Conservation (phyloP, 2,329 filamentous ascomycete species). For the Diatrype stigma region DNA sequence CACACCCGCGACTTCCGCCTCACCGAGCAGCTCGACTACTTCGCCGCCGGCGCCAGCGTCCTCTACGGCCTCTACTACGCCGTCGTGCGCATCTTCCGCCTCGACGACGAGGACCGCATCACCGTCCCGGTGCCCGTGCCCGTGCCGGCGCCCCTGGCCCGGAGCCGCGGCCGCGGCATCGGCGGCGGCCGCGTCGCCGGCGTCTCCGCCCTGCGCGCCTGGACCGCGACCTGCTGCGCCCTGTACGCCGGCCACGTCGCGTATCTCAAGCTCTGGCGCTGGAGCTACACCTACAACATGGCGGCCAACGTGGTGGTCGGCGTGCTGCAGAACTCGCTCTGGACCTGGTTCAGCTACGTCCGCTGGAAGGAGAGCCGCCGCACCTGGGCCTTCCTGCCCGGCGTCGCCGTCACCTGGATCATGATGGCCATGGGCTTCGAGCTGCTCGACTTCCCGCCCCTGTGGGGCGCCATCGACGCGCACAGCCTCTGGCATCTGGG, state of each 20-base stretch:
- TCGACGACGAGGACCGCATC: too few species aligned
- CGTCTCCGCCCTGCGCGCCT: conserved; percentile 65
- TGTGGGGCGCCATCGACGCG: conserved; percentile 79
- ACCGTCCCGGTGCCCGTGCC: conserved; percentile 34
- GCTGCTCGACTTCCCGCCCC: conserved; percentile 86
- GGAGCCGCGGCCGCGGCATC: conserved; percentile 61
- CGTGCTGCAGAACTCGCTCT: conserved; percentile 74
- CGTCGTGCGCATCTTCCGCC: conserved; percentile 74
- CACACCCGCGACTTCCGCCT: conserved; percentile 80
- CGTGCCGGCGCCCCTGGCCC: conserved; percentile 72
- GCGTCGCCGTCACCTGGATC: conserved; percentile 87
- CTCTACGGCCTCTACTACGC: conserved; percentile 89
- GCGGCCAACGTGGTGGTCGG: conserved; percentile 84
- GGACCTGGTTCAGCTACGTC: conserved; percentile 77
- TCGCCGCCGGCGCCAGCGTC: conserved; percentile 83
- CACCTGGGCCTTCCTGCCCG: conserved; percentile 84
- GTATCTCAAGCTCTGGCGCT: conserved; percentile 80
- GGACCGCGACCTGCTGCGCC: conserved; percentile 68
- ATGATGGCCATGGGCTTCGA: conserved; percentile 93
- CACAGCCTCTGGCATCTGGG: conserved; percentile 95
- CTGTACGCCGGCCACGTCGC: conserved; percentile 74
- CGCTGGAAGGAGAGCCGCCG: conserved; percentile 69
- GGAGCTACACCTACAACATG: conserved; percentile 99
- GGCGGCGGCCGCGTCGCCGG: conserved; percentile 75
- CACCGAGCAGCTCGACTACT: conserved; percentile 96